These are phyloP conservation scores for Moesziomyces globuligerus DNA, from an alignment of 1,284 basidiomycete genomes.

Conservation along the genomic window DNA sequence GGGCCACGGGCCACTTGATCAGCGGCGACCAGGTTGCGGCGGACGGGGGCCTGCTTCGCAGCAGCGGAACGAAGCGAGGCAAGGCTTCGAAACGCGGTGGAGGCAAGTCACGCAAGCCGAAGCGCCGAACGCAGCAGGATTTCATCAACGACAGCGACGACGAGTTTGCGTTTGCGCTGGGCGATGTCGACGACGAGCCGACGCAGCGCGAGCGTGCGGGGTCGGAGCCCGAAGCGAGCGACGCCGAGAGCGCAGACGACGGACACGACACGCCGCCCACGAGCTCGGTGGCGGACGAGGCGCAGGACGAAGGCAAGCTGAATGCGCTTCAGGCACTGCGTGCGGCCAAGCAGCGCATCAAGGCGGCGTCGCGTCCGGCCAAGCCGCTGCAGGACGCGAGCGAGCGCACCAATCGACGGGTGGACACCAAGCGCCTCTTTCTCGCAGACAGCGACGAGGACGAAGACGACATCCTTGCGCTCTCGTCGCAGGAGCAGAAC, in stretches of 20 bases:
- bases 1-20: constrained; percentile 19
- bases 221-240: constrained; percentile 8
- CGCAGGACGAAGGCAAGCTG: constrained; percentile 15
- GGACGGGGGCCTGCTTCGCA: constrained; percentile 26
- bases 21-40: constrained; percentile 20
- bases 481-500: constrained; percentile 23
- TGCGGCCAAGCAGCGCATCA: constrained; percentile 24
- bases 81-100: constrained; percentile 5
- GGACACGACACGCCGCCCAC: constrained; percentile 28
- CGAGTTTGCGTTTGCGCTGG: constrained; percentile 54
- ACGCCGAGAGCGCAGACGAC: constrained; percentile 3
- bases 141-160: constrained; percentile 64
- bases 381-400: constrained; percentile 30
- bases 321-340: constrained; percentile 30
- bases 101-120: constrained; percentile 24
- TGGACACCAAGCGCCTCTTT: constrained; percentile 38
- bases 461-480: constrained; percentile 19
- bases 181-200: constrained; percentile 12
- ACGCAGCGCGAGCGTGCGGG: constrained; percentile 1
- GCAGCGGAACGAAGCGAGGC: constrained; percentile 21
- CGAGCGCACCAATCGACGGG: constrained; percentile 20
- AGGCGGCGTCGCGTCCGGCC: constrained; percentile 1
- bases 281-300: constrained; percentile 27
- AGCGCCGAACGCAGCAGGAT: constrained; percentile 48
- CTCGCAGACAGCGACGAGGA: constrained; percentile 37